Conservation (phyloP, 805 yeast genomes). For the Lipomyces orientalis region DNA sequence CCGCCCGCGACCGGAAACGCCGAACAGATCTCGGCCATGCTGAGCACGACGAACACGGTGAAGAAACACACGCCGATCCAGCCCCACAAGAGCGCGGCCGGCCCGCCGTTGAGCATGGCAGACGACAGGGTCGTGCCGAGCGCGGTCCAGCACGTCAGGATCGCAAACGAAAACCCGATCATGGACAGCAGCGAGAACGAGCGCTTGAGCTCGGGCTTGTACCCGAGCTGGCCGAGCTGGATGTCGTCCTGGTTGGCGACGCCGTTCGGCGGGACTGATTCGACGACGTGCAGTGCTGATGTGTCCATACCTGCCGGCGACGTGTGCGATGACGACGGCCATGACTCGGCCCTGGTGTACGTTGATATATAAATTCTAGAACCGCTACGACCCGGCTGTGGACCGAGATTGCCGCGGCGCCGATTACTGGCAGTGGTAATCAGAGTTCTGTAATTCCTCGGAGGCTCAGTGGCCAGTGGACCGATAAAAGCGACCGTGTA, state of each 20-base stretch:
- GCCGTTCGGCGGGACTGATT: background rate
- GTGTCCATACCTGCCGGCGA: background rate
- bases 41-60: constrained; percentile 61
- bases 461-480: too few species aligned
- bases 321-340: background rate
- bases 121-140: constrained; percentile 67
- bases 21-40: constrained; percentile 68
- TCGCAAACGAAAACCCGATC: constrained; percentile 60
- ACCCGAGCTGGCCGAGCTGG: constrained; percentile 33
- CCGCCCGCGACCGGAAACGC: constrained; percentile 75
- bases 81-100: constrained; percentile 70
- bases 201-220: constrained; percentile 59
- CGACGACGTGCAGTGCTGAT: too few species aligned
- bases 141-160: constrained; percentile 68
- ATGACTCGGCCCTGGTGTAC: background rate
- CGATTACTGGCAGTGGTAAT: too few species aligned
- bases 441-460: too few species aligned
- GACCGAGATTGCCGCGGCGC: too few species aligned
- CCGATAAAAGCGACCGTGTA: too few species aligned
- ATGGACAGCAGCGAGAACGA: constrained; percentile 60
- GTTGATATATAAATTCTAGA: background rate
- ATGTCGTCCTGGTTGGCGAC: constrained; percentile 13
- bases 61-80: constrained; percentile 61
- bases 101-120: constrained; percentile 65
- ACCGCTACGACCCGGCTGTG: too few species aligned